A percentile compares a stretch with the other conserved stretches of the same genome.
phyloP scores from a whole-genome alignment of 2,329 filamentous ascomycete genomes.

The Orbilia oligospora region DNA sequence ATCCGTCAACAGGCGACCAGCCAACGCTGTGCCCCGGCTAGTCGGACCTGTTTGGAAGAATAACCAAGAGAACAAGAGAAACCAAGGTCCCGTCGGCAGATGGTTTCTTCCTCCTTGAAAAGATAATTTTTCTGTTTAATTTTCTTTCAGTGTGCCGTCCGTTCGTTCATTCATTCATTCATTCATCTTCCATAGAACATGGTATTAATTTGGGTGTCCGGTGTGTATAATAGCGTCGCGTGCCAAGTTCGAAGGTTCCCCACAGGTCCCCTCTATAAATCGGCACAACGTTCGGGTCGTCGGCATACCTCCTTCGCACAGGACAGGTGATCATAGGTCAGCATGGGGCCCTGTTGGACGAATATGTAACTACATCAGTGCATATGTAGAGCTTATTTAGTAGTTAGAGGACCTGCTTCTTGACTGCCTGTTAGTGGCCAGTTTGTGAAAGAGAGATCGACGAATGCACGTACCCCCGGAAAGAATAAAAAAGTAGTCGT shows the following conservation, averaged over 20 bases:
- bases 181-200: too few species aligned
- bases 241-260: not conserved
- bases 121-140: not conserved
- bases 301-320: conserved; percentile 28
- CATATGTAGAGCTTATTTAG: too few species aligned
- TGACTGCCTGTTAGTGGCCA: not conserved
- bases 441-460: not conserved
- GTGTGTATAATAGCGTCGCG: not conserved
- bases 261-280: conserved; percentile 1
- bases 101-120: not conserved
- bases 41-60: conserved; percentile 22
- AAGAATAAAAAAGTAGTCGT: conserved; percentile 5
- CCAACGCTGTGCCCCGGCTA: not conserved
- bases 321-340: conserved; percentile 12
- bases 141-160: not conserved
- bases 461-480: not conserved
- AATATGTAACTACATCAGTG: too few species aligned
- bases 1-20: conserved; percentile 9
- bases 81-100: not conserved
- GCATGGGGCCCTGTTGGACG: not conserved
- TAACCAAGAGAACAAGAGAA: not conserved
- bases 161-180: too few species aligned
- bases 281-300: conserved; percentile 13
- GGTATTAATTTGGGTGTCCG: not conserved
- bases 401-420: too few species aligned